Conservation (phyloP, 2,329 filamentous ascomycete genomes). For the Didymella arachidicola region DNA sequence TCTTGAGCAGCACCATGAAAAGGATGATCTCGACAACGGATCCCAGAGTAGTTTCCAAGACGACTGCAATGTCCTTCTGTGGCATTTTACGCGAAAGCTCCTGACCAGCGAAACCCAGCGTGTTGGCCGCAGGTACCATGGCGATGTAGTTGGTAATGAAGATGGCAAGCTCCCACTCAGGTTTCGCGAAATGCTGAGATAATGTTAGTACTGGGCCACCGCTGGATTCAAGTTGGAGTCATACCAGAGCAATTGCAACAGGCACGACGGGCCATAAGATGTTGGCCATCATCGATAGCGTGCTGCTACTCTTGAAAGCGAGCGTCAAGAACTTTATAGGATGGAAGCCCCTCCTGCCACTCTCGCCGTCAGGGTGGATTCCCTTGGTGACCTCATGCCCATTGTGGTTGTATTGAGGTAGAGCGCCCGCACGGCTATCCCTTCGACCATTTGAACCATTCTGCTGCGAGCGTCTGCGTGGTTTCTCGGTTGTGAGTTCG, state of each 20-base stretch:
- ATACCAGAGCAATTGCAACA: constrained; percentile 70
- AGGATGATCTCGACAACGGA: constrained; percentile 83
- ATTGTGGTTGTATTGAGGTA: constrained; percentile 54
- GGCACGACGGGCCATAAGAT: constrained; percentile 79
- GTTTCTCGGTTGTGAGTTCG: constrained; percentile 38
- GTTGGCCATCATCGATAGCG: constrained; percentile 70
- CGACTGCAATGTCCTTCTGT: constrained; percentile 69
- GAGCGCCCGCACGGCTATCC: constrained; percentile 25
- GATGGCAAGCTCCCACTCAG: constrained; percentile 67
- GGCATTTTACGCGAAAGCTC: constrained; percentile 77
- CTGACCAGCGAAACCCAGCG: constrained; percentile 77
- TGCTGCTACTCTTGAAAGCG: constrained; percentile 69
- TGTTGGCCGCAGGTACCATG: constrained; percentile 78
- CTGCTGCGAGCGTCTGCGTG: constrained; percentile 25
- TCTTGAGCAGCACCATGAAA: constrained; percentile 76
- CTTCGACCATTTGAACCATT: constrained; percentile 19
- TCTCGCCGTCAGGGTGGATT: constrained; percentile 67
- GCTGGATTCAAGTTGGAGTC: neutral
- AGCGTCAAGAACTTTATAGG: constrained; percentile 70
- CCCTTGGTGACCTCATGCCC: constrained; percentile 54
- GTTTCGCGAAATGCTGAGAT: constrained; percentile 59
- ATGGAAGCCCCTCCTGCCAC: constrained; percentile 71
- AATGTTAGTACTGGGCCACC: constrained; percentile 13
- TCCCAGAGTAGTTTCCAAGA: constrained; percentile 68
- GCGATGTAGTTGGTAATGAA: constrained; percentile 77